phyloP scores from a whole-genome alignment of 1,284 basidiomycete species.

The Microbotryum violaceum region DNA sequence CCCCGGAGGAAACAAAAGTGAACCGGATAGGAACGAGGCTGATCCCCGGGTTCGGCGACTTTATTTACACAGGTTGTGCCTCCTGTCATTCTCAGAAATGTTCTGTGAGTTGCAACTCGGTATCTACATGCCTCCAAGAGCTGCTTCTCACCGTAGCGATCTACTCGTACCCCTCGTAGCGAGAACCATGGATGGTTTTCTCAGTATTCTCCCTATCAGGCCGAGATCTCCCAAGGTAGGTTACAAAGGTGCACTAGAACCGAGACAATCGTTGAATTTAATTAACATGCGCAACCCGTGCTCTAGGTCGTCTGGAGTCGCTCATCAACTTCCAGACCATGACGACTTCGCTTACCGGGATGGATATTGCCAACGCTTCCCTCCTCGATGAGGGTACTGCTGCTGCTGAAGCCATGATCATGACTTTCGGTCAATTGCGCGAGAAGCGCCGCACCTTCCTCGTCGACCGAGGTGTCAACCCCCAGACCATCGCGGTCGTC shows the following conservation, averaged over 20 bases:
- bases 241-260: conserved; percentile 5
- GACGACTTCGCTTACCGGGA: conserved; percentile 85
- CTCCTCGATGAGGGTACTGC: conserved; percentile 71
- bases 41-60: too few relatives aligned
- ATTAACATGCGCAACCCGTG: background rate
- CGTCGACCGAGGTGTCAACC: conserved; percentile 70
- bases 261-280: background rate
- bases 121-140: background rate
- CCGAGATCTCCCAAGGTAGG: conserved; percentile 83
- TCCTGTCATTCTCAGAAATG: conserved; percentile 85
- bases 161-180: conserved; percentile 43
- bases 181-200: conserved; percentile 99
- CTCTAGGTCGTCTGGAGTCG: conserved; percentile 79
- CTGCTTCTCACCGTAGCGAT: background rate
- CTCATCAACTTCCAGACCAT: conserved; percentile 96
- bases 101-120: conserved; percentile 37
- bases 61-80: conserved; percentile 58
- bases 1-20: too few relatives aligned
- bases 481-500: conserved; percentile 81
- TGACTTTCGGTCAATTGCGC: conserved; percentile 59
- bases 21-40: too few relatives aligned
- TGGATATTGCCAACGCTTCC: conserved; percentile 92
- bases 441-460: conserved; percentile 72
- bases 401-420: conserved; percentile 85
- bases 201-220: conserved; percentile 82